A percentile compares a stretch with the other conserved stretches of the same genome.
phyloP scores from a whole-genome alignment of 306 rosid genomes.

The Citrullus amarus region DNA sequence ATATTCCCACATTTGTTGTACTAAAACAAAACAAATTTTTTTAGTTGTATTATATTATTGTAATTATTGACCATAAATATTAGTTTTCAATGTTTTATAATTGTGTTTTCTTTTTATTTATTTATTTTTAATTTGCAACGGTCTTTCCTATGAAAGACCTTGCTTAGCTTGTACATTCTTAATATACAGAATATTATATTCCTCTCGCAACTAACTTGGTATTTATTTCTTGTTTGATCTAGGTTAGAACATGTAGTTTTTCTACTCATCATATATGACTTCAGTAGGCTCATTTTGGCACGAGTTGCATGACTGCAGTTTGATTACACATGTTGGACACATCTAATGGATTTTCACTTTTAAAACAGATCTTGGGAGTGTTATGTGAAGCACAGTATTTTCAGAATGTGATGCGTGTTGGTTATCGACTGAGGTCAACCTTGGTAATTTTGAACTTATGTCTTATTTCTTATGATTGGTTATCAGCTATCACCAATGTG shows the following conservation, averaged over 20 bases:
- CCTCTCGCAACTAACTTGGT: not conserved
- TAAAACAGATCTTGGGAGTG: slow-evolving; percentile 59
- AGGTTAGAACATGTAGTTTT: not conserved
- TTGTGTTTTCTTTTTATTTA: not conserved
- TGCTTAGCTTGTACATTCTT: not conserved
- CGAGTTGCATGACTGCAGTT: not conserved
- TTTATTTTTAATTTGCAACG: not conserved
- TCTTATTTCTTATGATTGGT: not conserved
- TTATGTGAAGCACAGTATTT: slow-evolving; percentile 92
- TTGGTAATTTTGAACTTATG: slow-evolving; percentile 37
- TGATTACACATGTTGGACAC: not conserved
- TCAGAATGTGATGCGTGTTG: slow-evolving; percentile 96
- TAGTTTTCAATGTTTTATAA: not conserved
- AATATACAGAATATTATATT: not conserved
- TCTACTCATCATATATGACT: not conserved
- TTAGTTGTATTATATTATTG: not conserved
- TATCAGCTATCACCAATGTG: not conserved
- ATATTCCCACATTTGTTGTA: no score
- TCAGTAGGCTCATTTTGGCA: not conserved
- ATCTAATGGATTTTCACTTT: not conserved
- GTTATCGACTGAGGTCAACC: slow-evolving; percentile 68
- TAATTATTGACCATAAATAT: not conserved
- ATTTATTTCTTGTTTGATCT: not conserved
- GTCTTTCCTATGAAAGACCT: not conserved
- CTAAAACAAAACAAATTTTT: not conserved